Base-by-base conservation (phyloP, 208 protist genomes). In the Lotmaria passim region DNA sequence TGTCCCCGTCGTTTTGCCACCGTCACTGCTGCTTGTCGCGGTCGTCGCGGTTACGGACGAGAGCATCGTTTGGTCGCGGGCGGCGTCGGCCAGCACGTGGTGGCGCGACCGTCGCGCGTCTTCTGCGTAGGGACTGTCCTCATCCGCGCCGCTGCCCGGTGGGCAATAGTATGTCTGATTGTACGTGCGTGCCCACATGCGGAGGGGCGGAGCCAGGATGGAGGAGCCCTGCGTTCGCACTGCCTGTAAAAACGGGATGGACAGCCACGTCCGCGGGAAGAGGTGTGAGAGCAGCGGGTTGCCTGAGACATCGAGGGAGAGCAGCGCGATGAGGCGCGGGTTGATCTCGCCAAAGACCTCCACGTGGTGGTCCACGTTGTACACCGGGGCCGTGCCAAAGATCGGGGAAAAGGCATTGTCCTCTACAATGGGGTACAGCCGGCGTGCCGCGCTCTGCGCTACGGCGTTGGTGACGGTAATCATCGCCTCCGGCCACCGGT, bases 311-410 rank as follows among this genome's bases (percentile, higher is more conserved):
- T 85, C 76, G 44, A 85, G 28, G 12, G 59, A 43, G 21, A 78
- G 46, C 17, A 88, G 69, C 3, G 53, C 72, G 46, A 88, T 63
- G 21, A 88, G 53, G 7, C 79, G 60, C 21, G 83, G 69, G 41
- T 82, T 75, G 46, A 88, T 60, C 36, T 85, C 76, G 15, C 83
- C 83, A 38, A 85, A 75, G 43, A 59, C 30, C 24, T 55, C 61
- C 7, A 80, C 65, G 44, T 47, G 56, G 61, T 73, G 47, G 34
- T 82, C 77, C 15, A 78, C 69, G 41, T 69, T 70, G 55, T 59
- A 50, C 26, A 69, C 72, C 7, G 64, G 56, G 8, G 56, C 43
- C 8, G 50, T 53, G 3, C 7, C 17, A 10, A 71, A 58, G 62
- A 4, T 34, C 19, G 30, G 26, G 28, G 64, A 62, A 64, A 66